These are phyloP conservation scores for Clavaria fumosa DNA, from an alignment of 768 basidiomycete genomes.

Conservation along the genomic window DNA sequence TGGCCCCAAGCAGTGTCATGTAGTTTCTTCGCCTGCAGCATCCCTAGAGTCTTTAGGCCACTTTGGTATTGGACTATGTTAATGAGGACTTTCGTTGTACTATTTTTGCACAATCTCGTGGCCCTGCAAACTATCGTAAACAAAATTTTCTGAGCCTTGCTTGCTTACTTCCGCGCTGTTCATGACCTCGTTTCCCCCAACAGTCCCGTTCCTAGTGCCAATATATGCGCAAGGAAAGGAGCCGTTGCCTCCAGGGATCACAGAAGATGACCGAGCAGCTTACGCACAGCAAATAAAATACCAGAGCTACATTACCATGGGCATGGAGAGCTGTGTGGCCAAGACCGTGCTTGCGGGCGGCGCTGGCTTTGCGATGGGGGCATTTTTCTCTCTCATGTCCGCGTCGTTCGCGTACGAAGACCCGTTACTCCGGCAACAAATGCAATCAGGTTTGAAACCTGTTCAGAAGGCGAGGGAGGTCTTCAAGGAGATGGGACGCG, in stretches of 20 bases:
- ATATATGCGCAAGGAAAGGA: constrained; percentile 77
- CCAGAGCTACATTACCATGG: constrained; percentile 51
- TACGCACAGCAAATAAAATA: constrained; percentile 61
- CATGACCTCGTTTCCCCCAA: neutral
- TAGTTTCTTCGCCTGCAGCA: too few species aligned
- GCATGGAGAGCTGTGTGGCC: constrained; percentile 74
- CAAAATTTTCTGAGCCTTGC: too few species aligned
- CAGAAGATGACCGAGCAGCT: constrained; percentile 62
- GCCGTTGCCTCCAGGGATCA: constrained; percentile 70
- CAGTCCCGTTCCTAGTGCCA: constrained; percentile 40
- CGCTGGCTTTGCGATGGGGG: constrained; percentile 81
- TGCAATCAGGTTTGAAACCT: constrained; percentile 38
- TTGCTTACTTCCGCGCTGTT: too few species aligned
- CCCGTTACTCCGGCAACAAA: constrained; percentile 57
- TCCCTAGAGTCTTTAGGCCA: too few species aligned
- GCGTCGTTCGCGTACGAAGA: constrained; percentile 93
- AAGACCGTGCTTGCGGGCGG: constrained; percentile 74
- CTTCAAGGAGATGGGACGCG: constrained; percentile 87
- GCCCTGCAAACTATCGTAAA: too few species aligned
- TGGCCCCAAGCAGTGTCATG: too few species aligned
- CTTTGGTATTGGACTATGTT: too few species aligned
- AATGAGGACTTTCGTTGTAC: too few species aligned
- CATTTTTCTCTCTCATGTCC: constrained; percentile 94
- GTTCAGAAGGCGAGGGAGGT: constrained; percentile 72
- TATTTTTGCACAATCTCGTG: too few species aligned